These are phyloP conservation scores for Trametes polyzona DNA, from an alignment of 1,284 basidiomycete genomes.

Conservation along the genomic window DNA sequence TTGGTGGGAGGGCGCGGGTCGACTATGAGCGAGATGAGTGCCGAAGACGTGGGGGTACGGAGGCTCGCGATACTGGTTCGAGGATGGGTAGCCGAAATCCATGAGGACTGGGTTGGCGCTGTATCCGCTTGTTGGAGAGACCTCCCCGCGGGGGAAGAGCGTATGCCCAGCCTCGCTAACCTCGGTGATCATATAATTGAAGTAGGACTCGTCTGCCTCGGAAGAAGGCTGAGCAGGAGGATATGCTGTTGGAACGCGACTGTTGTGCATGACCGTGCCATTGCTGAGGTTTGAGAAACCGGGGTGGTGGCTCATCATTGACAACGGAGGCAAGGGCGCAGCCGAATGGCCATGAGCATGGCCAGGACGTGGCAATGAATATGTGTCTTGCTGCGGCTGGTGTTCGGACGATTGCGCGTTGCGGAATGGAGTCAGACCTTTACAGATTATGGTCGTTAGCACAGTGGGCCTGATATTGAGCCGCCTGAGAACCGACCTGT, in stretches of 20 bases:
- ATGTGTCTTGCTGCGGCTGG: conserved; percentile 1
- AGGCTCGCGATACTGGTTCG: conserved; percentile 12
- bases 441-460: neutral
- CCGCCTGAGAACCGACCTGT: conserved; percentile 1
- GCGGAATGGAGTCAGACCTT: conserved; percentile 20
- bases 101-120: neutral
- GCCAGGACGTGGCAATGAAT: conserved; percentile 3
- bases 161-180: no score
- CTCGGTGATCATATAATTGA: conserved; percentile 16
- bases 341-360: neutral
- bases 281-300: neutral
- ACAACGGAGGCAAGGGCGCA: conserved; percentile 13
- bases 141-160: conserved; percentile 11
- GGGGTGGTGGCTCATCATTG: conserved; percentile 9
- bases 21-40: neutral
- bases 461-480: no score
- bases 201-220: conserved; percentile 17
- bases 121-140: neutral
- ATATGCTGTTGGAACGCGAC: neutral
- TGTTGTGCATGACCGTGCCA: conserved; percentile 3
- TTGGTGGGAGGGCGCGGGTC: neutral
- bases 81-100: conserved; percentile 4
- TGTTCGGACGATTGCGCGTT: conserved; percentile 1
- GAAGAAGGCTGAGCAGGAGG: neutral
- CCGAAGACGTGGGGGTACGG: neutral